phyloP scores from a whole-genome alignment of 352 stramenopile genomes.

The Phytophthora colocasiae region DNA sequence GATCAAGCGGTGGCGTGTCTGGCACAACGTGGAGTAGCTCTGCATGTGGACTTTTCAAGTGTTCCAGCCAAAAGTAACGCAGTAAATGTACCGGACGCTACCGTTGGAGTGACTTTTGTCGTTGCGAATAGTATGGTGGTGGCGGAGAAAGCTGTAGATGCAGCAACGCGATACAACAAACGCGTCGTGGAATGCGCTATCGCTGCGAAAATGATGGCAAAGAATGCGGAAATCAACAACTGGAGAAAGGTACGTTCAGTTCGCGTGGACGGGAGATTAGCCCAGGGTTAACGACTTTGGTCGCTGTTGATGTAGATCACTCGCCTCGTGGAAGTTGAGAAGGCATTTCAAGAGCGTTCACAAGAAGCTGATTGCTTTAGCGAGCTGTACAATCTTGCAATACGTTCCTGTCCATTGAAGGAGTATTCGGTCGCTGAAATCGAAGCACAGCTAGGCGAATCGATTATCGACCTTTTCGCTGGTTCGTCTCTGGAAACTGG shows the following conservation, averaged over 20 bases:
- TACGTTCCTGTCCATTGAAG: constrained; percentile 21
- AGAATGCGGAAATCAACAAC: constrained; percentile 34
- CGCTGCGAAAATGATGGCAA: constrained; percentile 74
- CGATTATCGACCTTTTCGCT: constrained; percentile 38
- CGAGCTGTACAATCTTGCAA: constrained; percentile 40
- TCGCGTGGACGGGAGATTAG: too few species aligned
- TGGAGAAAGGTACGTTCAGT: constrained; percentile 49
- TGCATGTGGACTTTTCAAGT: constrained; percentile 67
- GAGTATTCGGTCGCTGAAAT: constrained; percentile 45
- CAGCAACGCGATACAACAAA: constrained; percentile 74
- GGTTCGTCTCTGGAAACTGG: constrained; percentile 42
- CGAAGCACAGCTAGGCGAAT: constrained; percentile 29
- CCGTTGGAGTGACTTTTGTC: constrained; percentile 59
- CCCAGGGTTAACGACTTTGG: neutral
- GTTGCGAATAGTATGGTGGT: constrained; percentile 78
- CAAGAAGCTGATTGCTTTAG: constrained; percentile 15
- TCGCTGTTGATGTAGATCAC: constrained; percentile 42
- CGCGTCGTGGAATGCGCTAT: constrained; percentile 82
- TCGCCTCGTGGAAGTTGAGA: constrained; percentile 52
- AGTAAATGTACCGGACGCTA: constrained; percentile 26
- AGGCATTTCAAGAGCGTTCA: constrained; percentile 17
- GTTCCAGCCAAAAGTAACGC: constrained; percentile 17
- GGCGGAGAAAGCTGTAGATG: constrained; percentile 80
- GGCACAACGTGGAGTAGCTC: constrained; percentile 48
- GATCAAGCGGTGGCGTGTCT: constrained; percentile 81